Evolutionary conservation across 1,284 basidiomycete species (phyloP).

Genomic region (Inonotus obliquus): DNA sequence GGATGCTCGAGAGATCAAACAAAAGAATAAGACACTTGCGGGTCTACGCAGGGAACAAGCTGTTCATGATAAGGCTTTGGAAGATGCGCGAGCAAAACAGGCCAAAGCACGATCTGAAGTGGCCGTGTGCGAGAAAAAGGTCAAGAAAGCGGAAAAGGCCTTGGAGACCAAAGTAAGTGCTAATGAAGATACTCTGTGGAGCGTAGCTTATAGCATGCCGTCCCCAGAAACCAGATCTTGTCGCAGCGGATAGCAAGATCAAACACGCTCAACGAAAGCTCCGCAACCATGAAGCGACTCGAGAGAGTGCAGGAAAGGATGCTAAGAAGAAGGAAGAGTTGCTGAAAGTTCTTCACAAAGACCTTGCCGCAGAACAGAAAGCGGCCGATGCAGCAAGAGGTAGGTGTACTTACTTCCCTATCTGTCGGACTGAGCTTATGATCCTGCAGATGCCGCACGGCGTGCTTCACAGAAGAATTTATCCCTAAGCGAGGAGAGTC

Average conservation of each 20-base stretch:
- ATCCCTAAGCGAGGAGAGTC: conserved; percentile 76
- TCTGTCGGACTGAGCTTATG: conserved; percentile 10
- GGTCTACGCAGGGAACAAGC: conserved; percentile 67
- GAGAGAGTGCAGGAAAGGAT: conserved; percentile 66
- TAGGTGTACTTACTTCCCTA: conserved; percentile 26
- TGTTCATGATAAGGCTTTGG: conserved; percentile 65
- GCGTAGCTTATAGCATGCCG: not conserved
- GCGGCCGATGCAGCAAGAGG: conserved; percentile 79
- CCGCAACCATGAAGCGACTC: conserved; percentile 61
- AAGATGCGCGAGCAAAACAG: conserved; percentile 74
- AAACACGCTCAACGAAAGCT: conserved; percentile 79
- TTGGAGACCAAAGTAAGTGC: conserved; percentile 72
- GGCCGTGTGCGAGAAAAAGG: conserved; percentile 68
- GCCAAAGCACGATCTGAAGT: conserved; percentile 73
- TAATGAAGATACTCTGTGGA: not conserved
- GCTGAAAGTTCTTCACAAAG: conserved; percentile 54
- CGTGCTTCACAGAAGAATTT: conserved; percentile 71
- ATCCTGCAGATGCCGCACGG: conserved; percentile 63
- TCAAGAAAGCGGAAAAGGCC: conserved; percentile 80
- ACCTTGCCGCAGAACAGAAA: conserved; percentile 62
- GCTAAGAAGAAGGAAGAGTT: conserved; percentile 61
- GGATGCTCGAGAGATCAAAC: conserved; percentile 66
- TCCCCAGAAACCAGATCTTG: conserved; percentile 72
- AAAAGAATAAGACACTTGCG: conserved; percentile 65
- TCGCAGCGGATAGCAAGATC: conserved; percentile 82